Evolutionary conservation across 164 flowering plant species (phyloP), one percentile per base, ranked within the genome.

Genomic region (Stephania yunnanensis): DNA sequence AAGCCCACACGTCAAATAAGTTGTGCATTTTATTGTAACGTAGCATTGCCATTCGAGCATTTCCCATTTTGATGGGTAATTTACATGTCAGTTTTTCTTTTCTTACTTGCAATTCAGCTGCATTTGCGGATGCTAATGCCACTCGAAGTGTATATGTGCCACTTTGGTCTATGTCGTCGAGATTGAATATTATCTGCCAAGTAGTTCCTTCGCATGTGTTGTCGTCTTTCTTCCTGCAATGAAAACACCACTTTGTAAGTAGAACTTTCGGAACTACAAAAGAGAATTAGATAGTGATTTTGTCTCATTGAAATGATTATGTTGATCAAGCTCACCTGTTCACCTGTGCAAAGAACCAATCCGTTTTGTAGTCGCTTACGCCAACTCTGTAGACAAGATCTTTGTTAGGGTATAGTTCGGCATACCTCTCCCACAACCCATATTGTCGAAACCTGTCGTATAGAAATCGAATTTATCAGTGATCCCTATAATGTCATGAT

Each of bases 301-400:
- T 36, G 42, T 2, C 42, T 36, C 42, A 36, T 36, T 36, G 42
- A 36, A 36, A 36, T 36, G 42, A 36, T 36, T 36, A 0, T 36
- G 42, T 36, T 36, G 42, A 36, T 36, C 42, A 36, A 13, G 25
- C 52, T 30, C 45, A 91, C 97, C 97, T 91, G 64, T 84, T 79
- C 44, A 91, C 91, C 6, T 93, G 97, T 69, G 93, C 89, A 68
- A 81, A 93, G 84, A 93, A 91, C 97, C 97, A 93, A 79, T 93
- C 93, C 79, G 80, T 88, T 3, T 7, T 66, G 55, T 86, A 91
- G 74, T 93, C 85, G 71, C 91, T 89, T 6, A 68, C 75, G 6
- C 89, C 92, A 7, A 93, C 75, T 0, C 81, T 89, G 84, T 84
- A 93, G 61, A 87, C 81, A 52, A 93, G 84, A 72, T 93, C 97